Conservation (phyloP, 805 yeast genomes). For the Kluyveromyces aestuarii region DNA sequence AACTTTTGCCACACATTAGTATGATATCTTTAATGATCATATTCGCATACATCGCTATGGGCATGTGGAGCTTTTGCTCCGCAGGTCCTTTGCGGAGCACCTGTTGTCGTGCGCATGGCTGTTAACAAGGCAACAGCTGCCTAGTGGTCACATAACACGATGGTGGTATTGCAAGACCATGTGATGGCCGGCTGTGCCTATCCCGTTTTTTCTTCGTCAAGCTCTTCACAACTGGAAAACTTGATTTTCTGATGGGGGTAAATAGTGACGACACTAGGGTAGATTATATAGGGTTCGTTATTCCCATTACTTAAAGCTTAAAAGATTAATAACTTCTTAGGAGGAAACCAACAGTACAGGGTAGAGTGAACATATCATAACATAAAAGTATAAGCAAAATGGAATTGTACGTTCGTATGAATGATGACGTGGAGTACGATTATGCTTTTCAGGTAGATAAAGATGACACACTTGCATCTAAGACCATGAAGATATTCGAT, state of each 20-base stretch:
- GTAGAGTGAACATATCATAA: background rate
- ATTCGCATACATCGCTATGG: too few relatives aligned
- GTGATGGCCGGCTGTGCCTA: background rate
- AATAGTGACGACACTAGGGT: too few relatives aligned
- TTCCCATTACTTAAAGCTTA: too few relatives aligned
- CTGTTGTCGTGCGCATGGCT: too few relatives aligned
- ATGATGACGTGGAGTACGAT: conserved; percentile 77
- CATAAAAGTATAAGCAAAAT: conserved; percentile 6
- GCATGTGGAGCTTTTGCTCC: too few relatives aligned
- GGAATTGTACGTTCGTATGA: conserved; percentile 64
- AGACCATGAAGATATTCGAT: conserved; percentile 48
- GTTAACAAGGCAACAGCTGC: background rate
- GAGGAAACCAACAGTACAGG: too few relatives aligned
- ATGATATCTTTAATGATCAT: too few relatives aligned
- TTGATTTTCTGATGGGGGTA: too few relatives aligned
- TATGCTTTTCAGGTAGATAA: conserved; percentile 74
- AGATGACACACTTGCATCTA: conserved; percentile 47
- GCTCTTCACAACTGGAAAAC: background rate
- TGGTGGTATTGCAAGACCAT: background rate
- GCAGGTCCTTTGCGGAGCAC: too few relatives aligned
- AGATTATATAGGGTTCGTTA: too few relatives aligned
- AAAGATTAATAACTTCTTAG: too few relatives aligned
- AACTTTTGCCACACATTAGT: too few relatives aligned
- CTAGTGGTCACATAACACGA: background rate
- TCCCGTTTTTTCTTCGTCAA: background rate